A percentile compares a stretch with the other conserved stretches of the same genome.
These are phyloP conservation scores for Triticum monococcum DNA, from an alignment of 176 grass and related monocot species.

Conservation along the genomic window DNA sequence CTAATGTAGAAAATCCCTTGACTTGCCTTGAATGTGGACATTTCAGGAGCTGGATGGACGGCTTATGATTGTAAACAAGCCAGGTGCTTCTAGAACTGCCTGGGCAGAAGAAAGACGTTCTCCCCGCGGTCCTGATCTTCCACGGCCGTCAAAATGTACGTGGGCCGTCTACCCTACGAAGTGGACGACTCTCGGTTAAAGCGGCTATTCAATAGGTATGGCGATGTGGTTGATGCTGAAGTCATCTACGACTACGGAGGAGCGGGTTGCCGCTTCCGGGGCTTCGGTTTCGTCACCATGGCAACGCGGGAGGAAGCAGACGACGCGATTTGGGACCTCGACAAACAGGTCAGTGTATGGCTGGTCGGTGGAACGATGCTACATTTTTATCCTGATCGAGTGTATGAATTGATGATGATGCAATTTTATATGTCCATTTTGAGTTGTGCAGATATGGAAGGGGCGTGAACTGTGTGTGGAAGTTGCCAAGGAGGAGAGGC, in stretches of 20 bases:
- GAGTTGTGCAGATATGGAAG: background rate
- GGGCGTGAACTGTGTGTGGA: background rate
- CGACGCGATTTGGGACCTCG: background rate
- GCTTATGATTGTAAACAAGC: constrained; percentile 73
- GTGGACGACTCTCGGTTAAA: background rate
- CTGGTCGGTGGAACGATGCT: background rate
- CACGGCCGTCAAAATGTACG: background rate
- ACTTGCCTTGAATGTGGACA: constrained; percentile 9
- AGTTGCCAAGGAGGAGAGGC: background rate
- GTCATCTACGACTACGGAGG: background rate
- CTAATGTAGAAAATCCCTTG: background rate
- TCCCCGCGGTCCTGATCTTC: constrained; percentile 26
- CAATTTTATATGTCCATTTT: background rate
- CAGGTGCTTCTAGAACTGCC: constrained; percentile 50
- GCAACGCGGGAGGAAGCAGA: background rate
- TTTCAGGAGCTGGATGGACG: constrained; percentile 65
- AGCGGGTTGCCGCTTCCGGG: background rate
- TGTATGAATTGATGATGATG: background rate
- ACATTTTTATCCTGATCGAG: no score
- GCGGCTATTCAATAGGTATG: background rate
- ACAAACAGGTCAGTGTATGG: background rate
- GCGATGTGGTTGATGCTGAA: background rate
- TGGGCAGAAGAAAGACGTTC: constrained; percentile 45
- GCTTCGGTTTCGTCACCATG: background rate
- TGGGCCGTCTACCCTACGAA: background rate